Evolutionary conservation across 2,329 filamentous ascomycete species (phyloP).

Genomic region (Aspergillus proliferans): DNA sequence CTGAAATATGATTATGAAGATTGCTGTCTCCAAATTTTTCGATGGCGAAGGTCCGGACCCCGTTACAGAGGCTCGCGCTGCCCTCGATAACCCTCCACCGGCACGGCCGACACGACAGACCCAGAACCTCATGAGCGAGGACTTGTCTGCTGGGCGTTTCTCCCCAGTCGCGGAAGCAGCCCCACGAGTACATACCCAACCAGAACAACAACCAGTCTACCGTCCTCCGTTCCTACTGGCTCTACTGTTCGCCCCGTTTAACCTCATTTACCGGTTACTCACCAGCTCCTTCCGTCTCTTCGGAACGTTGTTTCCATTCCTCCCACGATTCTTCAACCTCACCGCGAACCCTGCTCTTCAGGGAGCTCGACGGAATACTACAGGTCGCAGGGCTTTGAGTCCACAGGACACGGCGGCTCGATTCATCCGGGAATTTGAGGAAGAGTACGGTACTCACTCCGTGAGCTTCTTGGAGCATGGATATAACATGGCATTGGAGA

Average conservation of each 20-base stretch:
- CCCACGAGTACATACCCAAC: constrained; percentile 75
- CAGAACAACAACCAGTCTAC: constrained; percentile 57
- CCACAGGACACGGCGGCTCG: constrained; percentile 82
- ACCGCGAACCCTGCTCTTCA: constrained; percentile 45
- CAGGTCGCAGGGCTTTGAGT: constrained; percentile 67
- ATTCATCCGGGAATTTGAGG: constrained; percentile 89
- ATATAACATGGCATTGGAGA: constrained; percentile 84
- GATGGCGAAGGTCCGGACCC: constrained; percentile 86
- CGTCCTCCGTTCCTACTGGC: constrained; percentile 70
- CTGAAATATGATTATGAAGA: constrained; percentile 47
- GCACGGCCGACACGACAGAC: constrained; percentile 57
- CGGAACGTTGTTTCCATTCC: constrained; percentile 70
- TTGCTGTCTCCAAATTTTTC: constrained; percentile 95
- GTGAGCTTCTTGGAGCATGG: constrained; percentile 81
- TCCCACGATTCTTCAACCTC: constrained; percentile 56
- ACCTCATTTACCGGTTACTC: constrained; percentile 66
- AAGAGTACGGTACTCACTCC: constrained; percentile 66
- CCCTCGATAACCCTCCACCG: constrained; percentile 53
- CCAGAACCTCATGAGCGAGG: constrained; percentile 61
- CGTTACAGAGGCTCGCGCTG: constrained; percentile 66
- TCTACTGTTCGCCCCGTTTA: constrained; percentile 75
- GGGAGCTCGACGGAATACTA: constrained; percentile 50
- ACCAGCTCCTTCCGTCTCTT: constrained; percentile 63
- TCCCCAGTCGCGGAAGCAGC: constrained; percentile 56
- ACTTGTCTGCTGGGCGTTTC: constrained; percentile 26